A percentile compares a stretch with the other conserved stretches of the same genome.
phyloP scores from a whole-genome alignment of 352 stramenopile species.

The Phytophthora macrochlamydospora region DNA sequence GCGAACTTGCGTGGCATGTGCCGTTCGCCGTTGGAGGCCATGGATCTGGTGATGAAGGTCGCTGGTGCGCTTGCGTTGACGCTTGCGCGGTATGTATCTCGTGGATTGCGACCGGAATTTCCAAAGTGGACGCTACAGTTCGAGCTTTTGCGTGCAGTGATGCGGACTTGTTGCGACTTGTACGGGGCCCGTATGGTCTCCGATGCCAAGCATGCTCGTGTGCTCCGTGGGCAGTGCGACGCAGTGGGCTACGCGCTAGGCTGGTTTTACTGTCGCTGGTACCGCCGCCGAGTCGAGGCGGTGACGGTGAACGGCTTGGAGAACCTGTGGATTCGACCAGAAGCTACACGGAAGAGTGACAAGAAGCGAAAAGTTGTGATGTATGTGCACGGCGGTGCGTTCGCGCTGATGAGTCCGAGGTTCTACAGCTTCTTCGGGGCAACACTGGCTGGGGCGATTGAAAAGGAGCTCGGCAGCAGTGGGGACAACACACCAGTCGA shows the following conservation, averaged over 20 bases:
- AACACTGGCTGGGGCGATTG: conserved; percentile 17
- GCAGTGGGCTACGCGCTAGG: conserved; percentile 21
- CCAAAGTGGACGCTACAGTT: conserved; percentile 50
- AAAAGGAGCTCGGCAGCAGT: conserved; percentile 22
- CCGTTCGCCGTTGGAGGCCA: conserved; percentile 28
- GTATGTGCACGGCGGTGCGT: conserved; percentile 51
- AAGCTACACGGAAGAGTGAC: neutral
- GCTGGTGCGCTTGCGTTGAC: conserved; percentile 10
- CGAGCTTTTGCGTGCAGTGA: conserved; percentile 31
- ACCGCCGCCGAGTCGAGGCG: conserved; percentile 13
- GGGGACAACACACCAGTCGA: conserved; percentile 17
- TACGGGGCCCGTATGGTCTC: conserved; percentile 32
- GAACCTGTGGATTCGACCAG: conserved; percentile 35
- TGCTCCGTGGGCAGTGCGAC: conserved; percentile 32
- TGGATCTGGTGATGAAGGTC: conserved; percentile 17
- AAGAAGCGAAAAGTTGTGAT: conserved; percentile 30
- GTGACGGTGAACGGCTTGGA: conserved; percentile 31
- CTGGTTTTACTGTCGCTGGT: conserved; percentile 22
- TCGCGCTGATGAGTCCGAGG: conserved; percentile 38
- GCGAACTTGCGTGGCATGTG: conserved; percentile 18
- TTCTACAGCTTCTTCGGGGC: conserved; percentile 45
- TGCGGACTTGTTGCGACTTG: conserved; percentile 17
- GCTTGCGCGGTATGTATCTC: conserved; percentile 16
- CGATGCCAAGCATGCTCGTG: conserved; percentile 19
- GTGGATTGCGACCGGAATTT: conserved; percentile 36